Percentiles rank a stretch among this genome's conserved stretches.
Evolutionary conservation across 192 early-diverging fungal genomes (phyloP).

Genomic region (Umbelopsis vinacea): DNA sequence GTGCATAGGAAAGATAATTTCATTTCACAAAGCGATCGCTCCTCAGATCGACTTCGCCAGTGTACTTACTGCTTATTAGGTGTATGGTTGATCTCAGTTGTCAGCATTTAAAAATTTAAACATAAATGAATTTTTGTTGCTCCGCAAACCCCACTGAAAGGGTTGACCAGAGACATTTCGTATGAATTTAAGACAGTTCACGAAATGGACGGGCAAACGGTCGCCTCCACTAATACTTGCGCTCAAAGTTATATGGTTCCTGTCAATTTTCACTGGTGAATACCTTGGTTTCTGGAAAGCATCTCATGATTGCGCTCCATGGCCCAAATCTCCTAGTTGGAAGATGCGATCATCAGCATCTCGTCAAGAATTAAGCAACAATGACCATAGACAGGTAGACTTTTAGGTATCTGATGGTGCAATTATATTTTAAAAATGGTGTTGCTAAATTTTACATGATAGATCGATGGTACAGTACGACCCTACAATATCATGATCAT

Average conservation of each 20-base stretch:
- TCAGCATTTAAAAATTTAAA: too few species aligned
- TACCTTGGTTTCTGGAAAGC: conserved; percentile 21
- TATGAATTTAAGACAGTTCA: conserved; percentile 4
- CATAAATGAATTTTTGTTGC: too few species aligned
- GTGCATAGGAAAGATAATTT: too few species aligned
- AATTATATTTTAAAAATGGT: background rate
- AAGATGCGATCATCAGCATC: background rate
- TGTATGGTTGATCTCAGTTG: too few species aligned
- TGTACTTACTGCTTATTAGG: too few species aligned
- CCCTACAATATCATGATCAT: conserved; percentile 65
- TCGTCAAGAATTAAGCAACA: background rate
- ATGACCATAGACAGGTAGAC: background rate
- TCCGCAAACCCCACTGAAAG: background rate
- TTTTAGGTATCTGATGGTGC: background rate
- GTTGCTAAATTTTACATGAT: background rate
- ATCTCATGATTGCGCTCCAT: conserved; percentile 14
- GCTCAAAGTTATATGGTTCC: conserved; percentile 21
- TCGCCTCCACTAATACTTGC: conserved; percentile 3
- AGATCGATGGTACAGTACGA: background rate
- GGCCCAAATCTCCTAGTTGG: background rate
- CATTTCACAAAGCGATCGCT: too few species aligned
- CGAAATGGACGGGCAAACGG: conserved; percentile 15
- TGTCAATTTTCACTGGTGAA: conserved; percentile 25
- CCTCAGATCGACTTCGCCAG: too few species aligned
- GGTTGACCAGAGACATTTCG: background rate